These are phyloP conservation scores for Cryptococcus sp. DNA, from an alignment of 1,284 basidiomycete species.

Conservation along the genomic window DNA sequence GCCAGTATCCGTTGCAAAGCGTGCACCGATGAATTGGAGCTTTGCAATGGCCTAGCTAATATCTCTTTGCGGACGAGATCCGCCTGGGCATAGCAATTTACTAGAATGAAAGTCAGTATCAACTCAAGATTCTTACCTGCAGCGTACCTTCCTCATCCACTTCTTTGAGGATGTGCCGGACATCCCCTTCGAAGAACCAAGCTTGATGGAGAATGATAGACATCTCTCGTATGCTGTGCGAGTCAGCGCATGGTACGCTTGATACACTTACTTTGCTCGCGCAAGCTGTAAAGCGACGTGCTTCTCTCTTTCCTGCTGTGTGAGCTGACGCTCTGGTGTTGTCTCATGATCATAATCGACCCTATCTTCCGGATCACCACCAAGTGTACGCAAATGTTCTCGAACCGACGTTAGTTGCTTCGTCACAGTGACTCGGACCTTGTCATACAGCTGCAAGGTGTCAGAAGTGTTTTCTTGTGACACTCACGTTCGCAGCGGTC, in stretches of 20 bases:
- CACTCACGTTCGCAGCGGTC: slow-evolving; percentile 23
- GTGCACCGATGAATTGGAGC: slow-evolving; percentile 28
- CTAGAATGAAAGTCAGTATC: slow-evolving; percentile 13
- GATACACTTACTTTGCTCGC: too few species aligned
- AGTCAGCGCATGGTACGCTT: too few species aligned
- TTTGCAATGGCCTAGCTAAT: slow-evolving; percentile 33
- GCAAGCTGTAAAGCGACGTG: neutral
- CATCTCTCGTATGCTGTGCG: slow-evolving; percentile 35
- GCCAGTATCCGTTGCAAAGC: slow-evolving; percentile 15
- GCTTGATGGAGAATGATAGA: slow-evolving; percentile 40
- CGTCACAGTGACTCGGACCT: slow-evolving; percentile 21
- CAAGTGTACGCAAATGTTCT: slow-evolving; percentile 21
- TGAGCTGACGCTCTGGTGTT: slow-evolving; percentile 21
- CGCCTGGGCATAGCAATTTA: slow-evolving; percentile 36
- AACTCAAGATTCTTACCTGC: neutral
- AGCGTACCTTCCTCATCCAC: slow-evolving; percentile 30
- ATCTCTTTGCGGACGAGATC: slow-evolving; percentile 43
- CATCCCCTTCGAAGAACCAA: slow-evolving; percentile 47
- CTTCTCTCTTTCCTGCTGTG: slow-evolving; percentile 35
- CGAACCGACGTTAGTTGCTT: slow-evolving; percentile 29
- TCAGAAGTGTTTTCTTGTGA: neutral
- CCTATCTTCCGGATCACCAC: slow-evolving; percentile 29
- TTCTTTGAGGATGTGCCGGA: slow-evolving; percentile 37
- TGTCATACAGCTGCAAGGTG: slow-evolving; percentile 30
- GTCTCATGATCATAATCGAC: slow-evolving; percentile 21